Evolutionary conservation across 345 rosid genomes (phyloP), one percentile per base, ranked within the genome.

Genomic region (Eucalyptus paniculata): DNA sequence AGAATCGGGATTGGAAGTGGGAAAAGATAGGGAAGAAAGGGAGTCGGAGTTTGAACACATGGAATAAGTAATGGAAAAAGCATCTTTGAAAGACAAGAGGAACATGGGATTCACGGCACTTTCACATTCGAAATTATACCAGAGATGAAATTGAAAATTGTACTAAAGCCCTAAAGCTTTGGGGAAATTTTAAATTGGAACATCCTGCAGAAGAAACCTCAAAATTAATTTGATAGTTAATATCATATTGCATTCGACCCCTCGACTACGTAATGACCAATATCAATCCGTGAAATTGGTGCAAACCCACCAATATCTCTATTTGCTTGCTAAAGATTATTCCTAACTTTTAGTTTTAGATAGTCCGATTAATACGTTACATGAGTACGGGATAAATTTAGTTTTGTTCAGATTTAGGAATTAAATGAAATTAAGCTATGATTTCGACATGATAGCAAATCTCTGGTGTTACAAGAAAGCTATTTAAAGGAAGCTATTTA

Each of bases 321-420:
- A 19, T 21, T 4, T 40, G 47, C 83, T 40, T 7, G 2, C 28
- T 18, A 24, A 77, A 19, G 42, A 37, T 37, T 44, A 40, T 77
- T 77, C 47, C 45, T 9, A 19, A 37, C 28, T 37, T 40, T 21
- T 11, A 37, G 21, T 19, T 77, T n/a, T 0, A 10, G 28, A 19
- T 37, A 11, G 5, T 2, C 7, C 0, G 1, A 23, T 5, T 37
- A 3, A 19, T 77, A 77, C 0, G 8, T 11, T 4, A 12, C 2
- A 19, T 1, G 16, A 37, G 2, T 2, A 2, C 0, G 47, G 7
- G 47, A 77, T 3, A 77, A 37, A 37, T 3, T 77, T 40, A 21
- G 1, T 37, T 6, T 37, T 77, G 16, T 77, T 40, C 28, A 37
- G 2, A 77, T 21, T 11, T 37, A 77, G 47, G 45, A 77, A 23